Base-by-base conservation (phyloP, 441 rosid species). In the Rhodomyrtus psidioides region DNA sequence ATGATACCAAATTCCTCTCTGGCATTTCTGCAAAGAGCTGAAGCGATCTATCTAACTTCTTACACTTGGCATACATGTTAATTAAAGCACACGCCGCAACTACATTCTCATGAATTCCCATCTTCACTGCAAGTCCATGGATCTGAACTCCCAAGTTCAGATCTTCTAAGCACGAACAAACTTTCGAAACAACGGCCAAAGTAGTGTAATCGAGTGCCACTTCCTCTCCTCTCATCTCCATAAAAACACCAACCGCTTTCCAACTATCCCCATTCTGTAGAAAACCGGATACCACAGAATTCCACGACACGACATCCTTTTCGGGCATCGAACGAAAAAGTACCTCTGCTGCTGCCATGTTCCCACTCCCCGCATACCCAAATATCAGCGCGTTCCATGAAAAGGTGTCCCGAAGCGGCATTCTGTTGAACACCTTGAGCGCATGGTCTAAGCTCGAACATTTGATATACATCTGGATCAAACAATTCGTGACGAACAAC, bases 41-140 rank as follows among this genome's bases (percentile, higher is more conserved):
- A 84, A 95, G 81, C 0, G 99, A 94, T 83, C 89, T 89, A 81
- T 91, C 90, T 84, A 94, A 85, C 84, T 91, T 92, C 88, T 91
- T 91, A 82, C 97, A 94, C 88, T 97, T 97, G 2, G 94, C 97
- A 89, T 97, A 97, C 98, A 96, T 95, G 89, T 93, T 96, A 84
- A 97, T 91, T 87, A 96, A 89, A 62, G 99, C 97, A 92, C 96
- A 94, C 5, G 93, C 97, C 9, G 97, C 86, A 46, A 95, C 92
- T 83, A 95, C 97, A 89, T 97, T 93, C 83, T 79, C 84, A 86
- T 92, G 91, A 85, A 88, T 93, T 85, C 97, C 98, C 86, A 89
- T 79, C 89, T 89, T 88, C 27, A 93, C 88, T 12, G 92, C 87
- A 82, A 90, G 56, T 53, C 94, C 95, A 89, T 96, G 99, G 88